Percentiles rank a stretch among this genome's conserved stretches.
Evolutionary conservation across 1,139 yeast species (phyloP).

Genomic region (Lodderomyces metapsilosis): DNA sequence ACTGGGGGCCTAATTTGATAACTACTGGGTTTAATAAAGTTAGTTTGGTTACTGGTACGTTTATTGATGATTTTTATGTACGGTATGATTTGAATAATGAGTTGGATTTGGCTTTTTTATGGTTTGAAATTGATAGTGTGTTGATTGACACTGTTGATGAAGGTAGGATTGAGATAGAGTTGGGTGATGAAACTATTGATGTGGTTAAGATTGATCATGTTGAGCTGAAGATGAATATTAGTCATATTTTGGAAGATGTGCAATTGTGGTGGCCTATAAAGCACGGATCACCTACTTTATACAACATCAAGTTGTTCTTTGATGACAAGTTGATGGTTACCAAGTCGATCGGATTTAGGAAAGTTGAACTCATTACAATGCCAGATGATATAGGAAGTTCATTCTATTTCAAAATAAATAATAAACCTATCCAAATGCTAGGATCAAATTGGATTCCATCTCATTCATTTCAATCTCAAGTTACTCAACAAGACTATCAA

Average conservation of each 20-base stretch:
- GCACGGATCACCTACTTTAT: slow-evolving; percentile 35
- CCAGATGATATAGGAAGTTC: slow-evolving; percentile 31
- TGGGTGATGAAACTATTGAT: slow-evolving; percentile 3
- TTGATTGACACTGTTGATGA: neutral
- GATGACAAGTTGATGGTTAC: slow-evolving; percentile 7
- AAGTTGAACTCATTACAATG: slow-evolving; percentile 38
- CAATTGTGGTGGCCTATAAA: slow-evolving; percentile 44
- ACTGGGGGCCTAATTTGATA: slow-evolving; percentile 53
- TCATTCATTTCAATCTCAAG: slow-evolving; percentile 34
- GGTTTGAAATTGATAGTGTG: slow-evolving; percentile 12
- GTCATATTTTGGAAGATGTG: slow-evolving; percentile 18
- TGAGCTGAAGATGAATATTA: neutral
- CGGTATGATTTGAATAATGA: slow-evolving; percentile 19
- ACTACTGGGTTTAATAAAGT: slow-evolving; percentile 45
- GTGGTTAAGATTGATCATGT: slow-evolving; percentile 2
- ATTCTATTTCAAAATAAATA: slow-evolving; percentile 43
- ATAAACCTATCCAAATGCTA: slow-evolving; percentile 31
- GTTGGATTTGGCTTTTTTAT: slow-evolving; percentile 4
- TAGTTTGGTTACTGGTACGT: slow-evolving; percentile 21
- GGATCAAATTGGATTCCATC: slow-evolving; percentile 54
- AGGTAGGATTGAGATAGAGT: slow-evolving; percentile 9
- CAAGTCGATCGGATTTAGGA: slow-evolving; percentile 34
- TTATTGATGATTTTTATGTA: slow-evolving; percentile 21
- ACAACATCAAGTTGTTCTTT: slow-evolving; percentile 21
- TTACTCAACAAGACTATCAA: slow-evolving; percentile 30